Evolutionary conservation across 2,329 filamentous ascomycete species (phyloP).

Genomic region (Orbilia ellipsospora): DNA sequence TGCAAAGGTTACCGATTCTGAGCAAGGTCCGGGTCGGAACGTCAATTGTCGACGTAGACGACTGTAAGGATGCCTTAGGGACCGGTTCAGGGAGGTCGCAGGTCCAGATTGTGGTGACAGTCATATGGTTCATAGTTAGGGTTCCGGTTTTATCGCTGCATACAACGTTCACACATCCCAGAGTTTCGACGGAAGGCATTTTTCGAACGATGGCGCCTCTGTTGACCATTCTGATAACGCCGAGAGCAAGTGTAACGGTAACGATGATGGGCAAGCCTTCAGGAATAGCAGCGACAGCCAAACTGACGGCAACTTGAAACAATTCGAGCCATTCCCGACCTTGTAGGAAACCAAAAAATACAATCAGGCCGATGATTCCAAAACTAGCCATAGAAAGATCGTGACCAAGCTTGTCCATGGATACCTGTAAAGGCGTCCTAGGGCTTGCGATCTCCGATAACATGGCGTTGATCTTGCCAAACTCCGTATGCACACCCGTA

Average conservation of each 20-base stretch:
- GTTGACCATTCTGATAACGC: slow-evolving; percentile 95
- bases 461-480: slow-evolving; percentile 94
- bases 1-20: slow-evolving; percentile 94
- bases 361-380: slow-evolving; percentile 90
- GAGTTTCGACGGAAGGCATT: slow-evolving; percentile 94
- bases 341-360: slow-evolving; percentile 87
- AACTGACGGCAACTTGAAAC: slow-evolving; percentile 95
- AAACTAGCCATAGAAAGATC: slow-evolving; percentile 98
- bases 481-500: slow-evolving; percentile 91
- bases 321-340: slow-evolving; percentile 91
- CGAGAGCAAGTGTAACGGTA: slow-evolving; percentile 92
- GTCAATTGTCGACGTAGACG: slow-evolving; percentile 70
- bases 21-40: slow-evolving; percentile 82
- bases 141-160: slow-evolving; percentile 99
- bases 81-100: slow-evolving; percentile 64
- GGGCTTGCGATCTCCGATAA: slow-evolving; percentile 95
- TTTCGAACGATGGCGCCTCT: slow-evolving; percentile 94
- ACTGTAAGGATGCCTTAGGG: slow-evolving; percentile 65
- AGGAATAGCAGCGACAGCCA: slow-evolving; percentile 94
- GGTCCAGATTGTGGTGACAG: slow-evolving; percentile 89
- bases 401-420: slow-evolving; percentile 96
- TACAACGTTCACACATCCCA: slow-evolving; percentile 99
- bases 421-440: slow-evolving; percentile 89
- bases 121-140: slow-evolving; percentile 98
- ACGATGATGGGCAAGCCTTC: slow-evolving; percentile 98